Conservation (phyloP, 2,329 filamentous ascomycete species). For the Aspergillus ochraceus region DNA sequence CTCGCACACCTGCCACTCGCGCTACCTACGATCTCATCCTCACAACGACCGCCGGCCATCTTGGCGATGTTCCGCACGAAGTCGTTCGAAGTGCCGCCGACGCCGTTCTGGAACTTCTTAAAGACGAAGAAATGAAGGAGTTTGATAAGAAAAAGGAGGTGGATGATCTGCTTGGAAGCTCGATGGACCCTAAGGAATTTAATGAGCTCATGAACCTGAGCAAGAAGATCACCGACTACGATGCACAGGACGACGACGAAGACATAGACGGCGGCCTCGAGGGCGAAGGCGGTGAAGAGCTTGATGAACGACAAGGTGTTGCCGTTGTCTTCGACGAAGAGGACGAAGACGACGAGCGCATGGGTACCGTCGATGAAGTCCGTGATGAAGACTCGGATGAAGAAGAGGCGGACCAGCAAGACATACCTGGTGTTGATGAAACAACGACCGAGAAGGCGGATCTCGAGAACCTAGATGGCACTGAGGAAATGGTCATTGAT, state of each 20-base stretch:
- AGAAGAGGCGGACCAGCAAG: slow-evolving; percentile 60
- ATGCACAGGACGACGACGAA: slow-evolving; percentile 93
- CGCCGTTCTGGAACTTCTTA: slow-evolving; percentile 83
- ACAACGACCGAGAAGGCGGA: slow-evolving; percentile 35
- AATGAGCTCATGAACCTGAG: slow-evolving; percentile 94
- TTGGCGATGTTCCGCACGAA: slow-evolving; percentile 91
- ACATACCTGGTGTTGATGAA: slow-evolving; percentile 54
- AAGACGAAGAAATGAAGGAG: slow-evolving; percentile 94
- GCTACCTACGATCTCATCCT: slow-evolving; percentile 93
- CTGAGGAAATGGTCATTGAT: slow-evolving; percentile 82
- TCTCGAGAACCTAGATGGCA: slow-evolving; percentile 48
- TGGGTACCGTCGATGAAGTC: slow-evolving; percentile 77
- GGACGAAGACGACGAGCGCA: slow-evolving; percentile 80
- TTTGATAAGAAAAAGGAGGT: slow-evolving; percentile 98
- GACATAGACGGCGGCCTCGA: slow-evolving; percentile 71
- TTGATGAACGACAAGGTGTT: slow-evolving; percentile 93
- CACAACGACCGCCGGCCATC: slow-evolving; percentile 80
- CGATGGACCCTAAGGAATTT: slow-evolving; percentile 84
- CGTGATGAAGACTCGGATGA: slow-evolving; percentile 84
- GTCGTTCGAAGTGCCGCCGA: slow-evolving; percentile 93
- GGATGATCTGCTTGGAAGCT: slow-evolving; percentile 85
- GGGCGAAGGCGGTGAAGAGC: slow-evolving; percentile 68
- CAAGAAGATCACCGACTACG: slow-evolving; percentile 99
- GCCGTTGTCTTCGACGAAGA: slow-evolving; percentile 96
- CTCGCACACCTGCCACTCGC: slow-evolving; percentile 84